Conservation (phyloP, 2,329 filamentous ascomycete species). For the Ascochyta rabiei region DNA sequence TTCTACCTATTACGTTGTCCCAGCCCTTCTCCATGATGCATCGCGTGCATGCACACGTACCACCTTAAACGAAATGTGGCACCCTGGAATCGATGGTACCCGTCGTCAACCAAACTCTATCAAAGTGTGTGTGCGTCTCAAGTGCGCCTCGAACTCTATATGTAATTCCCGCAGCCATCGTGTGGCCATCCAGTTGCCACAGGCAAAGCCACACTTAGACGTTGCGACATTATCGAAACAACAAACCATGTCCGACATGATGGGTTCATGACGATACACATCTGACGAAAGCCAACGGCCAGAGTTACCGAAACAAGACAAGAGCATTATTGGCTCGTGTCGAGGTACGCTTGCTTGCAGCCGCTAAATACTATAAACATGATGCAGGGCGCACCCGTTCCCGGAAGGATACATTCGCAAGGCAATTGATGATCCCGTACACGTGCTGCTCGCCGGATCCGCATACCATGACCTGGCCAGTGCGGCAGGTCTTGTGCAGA, state of each 20-base stretch:
- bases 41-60: background rate
- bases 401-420: conserved; percentile 15
- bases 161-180: background rate
- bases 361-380: background rate
- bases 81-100: too few relatives aligned
- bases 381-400: conserved; percentile 6
- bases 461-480: too few relatives aligned
- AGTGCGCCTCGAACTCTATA: background rate
- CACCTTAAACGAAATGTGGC: background rate
- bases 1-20: background rate
- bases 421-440: conserved; percentile 6
- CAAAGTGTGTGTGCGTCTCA: conserved; percentile 1
- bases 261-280: background rate
- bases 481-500: too few relatives aligned
- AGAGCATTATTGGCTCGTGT: background rate
- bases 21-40: background rate
- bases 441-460: conserved; percentile 13
- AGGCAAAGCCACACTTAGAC: background rate
- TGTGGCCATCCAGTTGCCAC: background rate
- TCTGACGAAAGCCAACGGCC: background rate
- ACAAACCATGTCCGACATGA: background rate
- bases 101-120: background rate
- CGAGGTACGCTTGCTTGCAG: conserved; percentile 1
- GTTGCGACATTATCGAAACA: too few relatives aligned
- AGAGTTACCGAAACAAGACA: background rate